Evolutionary conservation across 2,329 filamentous ascomycete species (phyloP).

Genomic region (Falciphora oryzae): DNA sequence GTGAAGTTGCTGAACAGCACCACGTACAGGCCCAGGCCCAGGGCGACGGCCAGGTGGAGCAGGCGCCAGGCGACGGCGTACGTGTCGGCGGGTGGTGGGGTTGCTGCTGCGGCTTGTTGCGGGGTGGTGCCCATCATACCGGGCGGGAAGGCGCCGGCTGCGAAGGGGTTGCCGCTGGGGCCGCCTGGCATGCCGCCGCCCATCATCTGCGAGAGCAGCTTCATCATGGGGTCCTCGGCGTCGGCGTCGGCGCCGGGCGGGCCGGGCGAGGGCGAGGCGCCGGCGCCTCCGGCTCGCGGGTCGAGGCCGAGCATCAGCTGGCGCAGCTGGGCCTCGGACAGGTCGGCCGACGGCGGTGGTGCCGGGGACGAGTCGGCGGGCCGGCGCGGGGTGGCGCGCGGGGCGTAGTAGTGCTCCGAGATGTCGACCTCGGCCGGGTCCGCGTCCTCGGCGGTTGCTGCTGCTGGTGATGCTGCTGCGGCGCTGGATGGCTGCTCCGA

Average conservation of each 20-base stretch:
- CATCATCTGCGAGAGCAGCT: slow-evolving; percentile 72
- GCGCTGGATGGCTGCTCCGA: slow-evolving; percentile 25
- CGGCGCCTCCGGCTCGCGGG: slow-evolving; percentile 19
- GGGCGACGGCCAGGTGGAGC: slow-evolving; percentile 65
- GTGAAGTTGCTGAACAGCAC: slow-evolving; percentile 62
- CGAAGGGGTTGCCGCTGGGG: slow-evolving; percentile 27
- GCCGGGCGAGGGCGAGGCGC: slow-evolving; percentile 12
- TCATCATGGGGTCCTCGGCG: slow-evolving; percentile 61
- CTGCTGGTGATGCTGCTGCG: slow-evolving; percentile 20
- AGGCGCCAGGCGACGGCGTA: slow-evolving; percentile 60
- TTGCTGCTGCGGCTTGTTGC: slow-evolving; percentile 25
- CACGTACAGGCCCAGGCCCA: slow-evolving; percentile 66
- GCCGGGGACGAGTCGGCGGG: slow-evolving; percentile 18
- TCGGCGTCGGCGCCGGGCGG: slow-evolving; percentile 20
- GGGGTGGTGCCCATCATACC: slow-evolving; percentile 33
- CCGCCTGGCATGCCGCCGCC: slow-evolving; percentile 27
- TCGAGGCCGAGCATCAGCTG: slow-evolving; percentile 59
- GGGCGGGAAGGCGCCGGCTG: slow-evolving; percentile 19
- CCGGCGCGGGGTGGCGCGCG: slow-evolving; percentile 26
- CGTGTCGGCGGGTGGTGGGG: slow-evolving; percentile 28
- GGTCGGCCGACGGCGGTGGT: slow-evolving; percentile 13
- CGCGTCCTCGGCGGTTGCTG: slow-evolving; percentile 32
- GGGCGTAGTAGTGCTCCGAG: slow-evolving; percentile 55
- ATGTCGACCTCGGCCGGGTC: slow-evolving; percentile 77
- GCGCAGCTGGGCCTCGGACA: slow-evolving; percentile 56